phyloP scores from a whole-genome alignment of 148 eudicot genomes.

The Hydrangea macrophylla region DNA sequence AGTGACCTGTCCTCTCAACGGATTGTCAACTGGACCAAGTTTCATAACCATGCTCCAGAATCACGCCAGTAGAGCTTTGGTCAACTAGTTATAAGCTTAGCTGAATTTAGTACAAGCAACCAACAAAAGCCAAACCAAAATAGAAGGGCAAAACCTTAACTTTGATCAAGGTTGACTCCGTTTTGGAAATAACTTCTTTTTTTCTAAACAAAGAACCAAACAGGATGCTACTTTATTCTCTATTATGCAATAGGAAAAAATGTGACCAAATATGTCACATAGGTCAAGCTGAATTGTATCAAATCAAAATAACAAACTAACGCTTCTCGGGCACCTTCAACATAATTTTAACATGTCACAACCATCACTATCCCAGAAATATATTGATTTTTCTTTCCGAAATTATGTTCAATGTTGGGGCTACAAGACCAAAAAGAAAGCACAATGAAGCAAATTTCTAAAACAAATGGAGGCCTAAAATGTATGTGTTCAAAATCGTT shows the following conservation, averaged over 20 bases:
- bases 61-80: neutral
- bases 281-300: neutral
- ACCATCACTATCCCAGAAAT: too few species aligned
- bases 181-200: too few species aligned
- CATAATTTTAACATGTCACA: neutral
- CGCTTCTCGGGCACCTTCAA: neutral
- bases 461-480: neutral
- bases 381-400: neutral
- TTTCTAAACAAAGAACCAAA: neutral
- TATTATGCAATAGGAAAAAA: neutral
- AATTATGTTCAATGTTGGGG: neutral
- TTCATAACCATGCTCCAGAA: too few species aligned
- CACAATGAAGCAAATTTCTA: neutral
- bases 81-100: neutral
- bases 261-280: neutral
- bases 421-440: neutral
- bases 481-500: neutral
- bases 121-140: neutral
- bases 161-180: neutral
- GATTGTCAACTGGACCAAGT: too few species aligned
- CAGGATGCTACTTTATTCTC: neutral
- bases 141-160: too few species aligned
- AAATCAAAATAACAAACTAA: neutral
- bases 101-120: neutral
- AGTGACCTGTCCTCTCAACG: too few species aligned